Base-by-base conservation (phyloP, 106 monocot species). In the Acorus gramineus region DNA sequence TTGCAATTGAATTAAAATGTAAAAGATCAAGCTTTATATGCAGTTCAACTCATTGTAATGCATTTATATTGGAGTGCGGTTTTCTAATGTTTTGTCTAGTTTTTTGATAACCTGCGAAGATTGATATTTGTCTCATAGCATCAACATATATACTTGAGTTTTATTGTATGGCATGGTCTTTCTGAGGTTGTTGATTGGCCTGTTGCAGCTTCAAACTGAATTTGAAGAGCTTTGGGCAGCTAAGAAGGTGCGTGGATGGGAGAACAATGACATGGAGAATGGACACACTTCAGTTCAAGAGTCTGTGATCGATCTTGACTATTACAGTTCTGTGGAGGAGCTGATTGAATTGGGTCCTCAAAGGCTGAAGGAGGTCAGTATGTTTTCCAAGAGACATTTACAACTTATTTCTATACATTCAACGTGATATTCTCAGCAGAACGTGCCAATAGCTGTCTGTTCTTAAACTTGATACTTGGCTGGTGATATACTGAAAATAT, bases 241-340 rank as follows among this genome's bases (percentile, higher is more conserved):
- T 54, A 81, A 79, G 5, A 78, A 78, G 58, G 62, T 96, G 49
- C 52, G 57, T 69, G 87, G 82, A 68, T 96, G 85, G 87, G 95
- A 87, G 66, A 84, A 65, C 47, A 84, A 80, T 13, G 81, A 45
- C 9, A 10, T 53, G 57, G 89, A 82, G 65, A 87, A 90, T 77
- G 87, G 80, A 52, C 63, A 66, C 55, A 47, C 57, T 61, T 63
- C 70, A 13, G 78, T 80, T n/a, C 76, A 61, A 57, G 90, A 90
- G 46, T 67, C 82, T 75, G 71, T 78, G 9, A 69, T 96, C 64
- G 90, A 96, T 81, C 95, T 96, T 75, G 95, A 96, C 69, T 87
- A 95, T 61, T 96, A 91, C 49, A 85, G 73, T 73, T 77, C 87
- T 14, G 76, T 85, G 47, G 90, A 96, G 77, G 95, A 96, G 77